phyloP scores from a whole-genome alignment of 352 stramenopile genomes.

The Plasmopara viticola region DNA sequence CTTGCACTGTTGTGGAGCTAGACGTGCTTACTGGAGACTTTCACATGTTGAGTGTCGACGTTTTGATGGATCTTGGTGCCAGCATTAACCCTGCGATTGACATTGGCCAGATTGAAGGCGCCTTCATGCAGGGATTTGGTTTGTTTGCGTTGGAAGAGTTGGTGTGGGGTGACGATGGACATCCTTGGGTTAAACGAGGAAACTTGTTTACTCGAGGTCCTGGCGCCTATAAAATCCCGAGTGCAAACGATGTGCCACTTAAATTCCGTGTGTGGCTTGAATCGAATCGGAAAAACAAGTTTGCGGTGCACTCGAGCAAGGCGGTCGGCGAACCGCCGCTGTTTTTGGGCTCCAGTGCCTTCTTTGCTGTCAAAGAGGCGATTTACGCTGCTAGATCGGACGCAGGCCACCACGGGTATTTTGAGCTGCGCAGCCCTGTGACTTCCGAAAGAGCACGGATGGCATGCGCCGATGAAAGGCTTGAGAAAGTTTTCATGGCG shows the following conservation, averaged over 20 bases:
- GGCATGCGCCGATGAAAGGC: slow-evolving; percentile 62
- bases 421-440: slow-evolving; percentile 69
- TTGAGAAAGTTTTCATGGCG: slow-evolving; percentile 62
- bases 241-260: slow-evolving; percentile 93
- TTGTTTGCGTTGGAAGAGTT: slow-evolving; percentile 93
- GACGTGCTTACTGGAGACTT: slow-evolving; percentile 94
- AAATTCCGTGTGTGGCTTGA: slow-evolving; percentile 93
- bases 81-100: slow-evolving; percentile 97
- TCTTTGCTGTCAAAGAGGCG: slow-evolving; percentile 95
- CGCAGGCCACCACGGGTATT: slow-evolving; percentile 50
- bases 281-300: slow-evolving; percentile 90
- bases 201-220: slow-evolving; percentile 92
- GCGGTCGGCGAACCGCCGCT: slow-evolving; percentile 95
- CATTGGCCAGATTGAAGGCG: slow-evolving; percentile 97
- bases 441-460: slow-evolving; percentile 82
- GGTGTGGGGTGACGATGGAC: slow-evolving; percentile 90
- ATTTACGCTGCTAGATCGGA: slow-evolving; percentile 81
- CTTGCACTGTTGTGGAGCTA: slow-evolving; percentile 90
- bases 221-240: slow-evolving; percentile 96
- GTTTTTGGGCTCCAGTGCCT: slow-evolving; percentile 90
- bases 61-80: slow-evolving; percentile 90
- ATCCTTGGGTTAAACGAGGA: slow-evolving; percentile 90
- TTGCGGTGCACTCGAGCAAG: slow-evolving; percentile 94
- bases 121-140: slow-evolving; percentile 95
- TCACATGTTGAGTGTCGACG: slow-evolving; percentile 71